phyloP scores from a whole-genome alignment of 2,329 filamentous ascomycete species.

The Didymella sp. region DNA sequence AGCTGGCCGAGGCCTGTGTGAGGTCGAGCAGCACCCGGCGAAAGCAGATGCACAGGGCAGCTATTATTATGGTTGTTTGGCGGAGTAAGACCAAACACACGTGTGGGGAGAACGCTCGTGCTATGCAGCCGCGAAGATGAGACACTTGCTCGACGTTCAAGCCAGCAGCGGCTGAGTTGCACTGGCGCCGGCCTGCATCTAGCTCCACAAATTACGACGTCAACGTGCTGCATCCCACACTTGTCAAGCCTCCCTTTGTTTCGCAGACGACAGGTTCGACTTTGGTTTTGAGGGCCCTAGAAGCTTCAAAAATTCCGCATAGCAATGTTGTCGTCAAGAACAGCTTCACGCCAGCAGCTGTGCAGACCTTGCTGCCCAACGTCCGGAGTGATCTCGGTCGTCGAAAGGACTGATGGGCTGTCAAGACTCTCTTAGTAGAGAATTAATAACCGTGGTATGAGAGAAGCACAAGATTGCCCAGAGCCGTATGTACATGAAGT shows the following conservation, averaged over 20 bases:
- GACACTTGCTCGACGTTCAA: conserved; percentile 14
- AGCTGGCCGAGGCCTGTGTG: conserved; percentile 14
- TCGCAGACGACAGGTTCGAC: conserved; percentile 3
- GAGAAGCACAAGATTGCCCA: background rate
- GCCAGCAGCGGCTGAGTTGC: conserved; percentile 9
- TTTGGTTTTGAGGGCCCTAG: background rate
- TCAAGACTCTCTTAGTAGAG: background rate
- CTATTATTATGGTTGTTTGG: conserved; percentile 7
- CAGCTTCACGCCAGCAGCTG: too few relatives aligned
- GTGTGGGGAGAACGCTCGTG: conserved; percentile 18
- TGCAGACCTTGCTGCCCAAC: conserved; percentile 8
- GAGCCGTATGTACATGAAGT: background rate
- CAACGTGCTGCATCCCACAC: conserved; percentile 18
- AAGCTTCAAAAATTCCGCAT: background rate
- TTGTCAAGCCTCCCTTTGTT: conserved; percentile 13
- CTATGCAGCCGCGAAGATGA: conserved; percentile 15
- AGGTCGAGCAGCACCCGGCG: conserved; percentile 7
- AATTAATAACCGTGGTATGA: background rate
- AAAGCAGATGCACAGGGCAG: conserved; percentile 1
- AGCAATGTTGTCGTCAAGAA: background rate
- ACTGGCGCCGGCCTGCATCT: conserved; percentile 13
- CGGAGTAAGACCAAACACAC: conserved; percentile 16
- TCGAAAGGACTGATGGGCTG: background rate
- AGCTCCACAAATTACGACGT: conserved; percentile 20
- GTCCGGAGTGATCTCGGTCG: background rate